These are phyloP conservation scores for Pythium dissimile DNA, from an alignment of 352 stramenopile species.

Conservation along the genomic window DNA sequence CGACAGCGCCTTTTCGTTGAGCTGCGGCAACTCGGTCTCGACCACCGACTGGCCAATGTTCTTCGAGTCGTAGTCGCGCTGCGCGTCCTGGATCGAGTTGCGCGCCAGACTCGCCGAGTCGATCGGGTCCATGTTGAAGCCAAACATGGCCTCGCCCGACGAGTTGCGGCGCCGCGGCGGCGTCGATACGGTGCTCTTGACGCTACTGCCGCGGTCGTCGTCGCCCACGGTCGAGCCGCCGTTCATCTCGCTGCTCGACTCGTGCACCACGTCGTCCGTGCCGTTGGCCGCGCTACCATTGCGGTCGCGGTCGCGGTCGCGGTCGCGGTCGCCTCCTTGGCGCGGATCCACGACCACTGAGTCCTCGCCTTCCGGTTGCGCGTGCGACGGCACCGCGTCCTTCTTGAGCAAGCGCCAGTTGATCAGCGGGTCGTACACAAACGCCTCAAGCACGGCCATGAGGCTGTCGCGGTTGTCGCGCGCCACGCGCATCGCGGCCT, in stretches of 20 bases:
- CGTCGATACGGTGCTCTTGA: conserved; percentile 63
- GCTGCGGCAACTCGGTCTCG: conserved; percentile 61
- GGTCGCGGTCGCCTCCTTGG: background rate
- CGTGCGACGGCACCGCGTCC: conserved; percentile 70
- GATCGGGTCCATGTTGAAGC: conserved; percentile 58
- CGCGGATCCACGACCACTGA: conserved; percentile 31
- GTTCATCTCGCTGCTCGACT: conserved; percentile 22
- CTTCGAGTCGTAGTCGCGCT: conserved; percentile 52
- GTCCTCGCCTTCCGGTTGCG: conserved; percentile 59
- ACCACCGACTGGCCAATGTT: conserved; percentile 56
- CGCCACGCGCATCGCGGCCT: conserved; percentile 97
- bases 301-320: background rate
- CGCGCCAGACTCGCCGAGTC: conserved; percentile 46
- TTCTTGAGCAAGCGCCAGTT: conserved; percentile 96
- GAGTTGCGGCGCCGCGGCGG: conserved; percentile 53
- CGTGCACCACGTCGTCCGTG: background rate
- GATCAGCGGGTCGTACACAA: conserved; percentile 99
- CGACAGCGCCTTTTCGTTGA: conserved; percentile 91
- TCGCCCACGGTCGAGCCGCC: conserved; percentile 9
- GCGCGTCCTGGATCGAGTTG: conserved; percentile 62
- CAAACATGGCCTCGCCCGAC: conserved; percentile 65
- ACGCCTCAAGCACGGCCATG: conserved; percentile 99
- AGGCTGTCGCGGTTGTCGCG: conserved; percentile 98
- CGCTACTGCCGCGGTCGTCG: conserved; percentile 44
- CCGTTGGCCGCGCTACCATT: conserved; percentile 1